Percentiles rank a stretch among this genome's conserved stretches.
These are phyloP conservation scores for Drechslerella coelobrocha DNA, from an alignment of 2,329 filamentous ascomycete genomes.

Conservation along the genomic window DNA sequence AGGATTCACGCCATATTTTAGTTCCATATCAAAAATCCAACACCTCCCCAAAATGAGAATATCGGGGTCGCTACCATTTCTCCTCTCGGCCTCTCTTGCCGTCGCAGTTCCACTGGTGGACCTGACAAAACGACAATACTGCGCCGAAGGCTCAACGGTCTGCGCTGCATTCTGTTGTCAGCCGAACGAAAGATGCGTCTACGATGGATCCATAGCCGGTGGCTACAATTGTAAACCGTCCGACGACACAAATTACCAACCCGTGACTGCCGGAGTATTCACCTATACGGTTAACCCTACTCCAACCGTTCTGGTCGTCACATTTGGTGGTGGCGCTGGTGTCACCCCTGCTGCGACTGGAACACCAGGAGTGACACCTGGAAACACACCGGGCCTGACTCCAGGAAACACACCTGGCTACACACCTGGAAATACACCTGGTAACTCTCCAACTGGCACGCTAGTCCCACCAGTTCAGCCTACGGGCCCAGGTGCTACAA, in stretches of 20 bases:
- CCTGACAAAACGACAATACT: conserved; percentile 42
- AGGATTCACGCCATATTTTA: neutral
- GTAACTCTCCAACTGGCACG: conserved; percentile 26
- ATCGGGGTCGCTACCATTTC: conserved; percentile 25
- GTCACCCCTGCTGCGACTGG: conserved; percentile 9
- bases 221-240: conserved; percentile 44
- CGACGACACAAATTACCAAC: conserved; percentile 25
- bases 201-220: conserved; percentile 24
- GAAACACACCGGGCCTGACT: conserved; percentile 34
- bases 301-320: conserved; percentile 32
- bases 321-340: conserved; percentile 10
- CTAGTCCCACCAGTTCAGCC: conserved; percentile 36
- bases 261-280: conserved; percentile 25
- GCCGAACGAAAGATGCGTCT: conserved; percentile 38
- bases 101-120: conserved; percentile 47
- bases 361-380: conserved; percentile 30
- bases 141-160: conserved; percentile 23
- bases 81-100: conserved; percentile 35
- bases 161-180: conserved; percentile 41
- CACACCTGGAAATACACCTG: conserved; percentile 41
- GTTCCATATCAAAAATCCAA: neutral
- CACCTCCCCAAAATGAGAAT: conserved; percentile 33
- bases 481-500: conserved; percentile 16
- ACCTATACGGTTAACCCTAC: conserved; percentile 42
- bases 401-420: conserved; percentile 26